Percentiles rank a stretch among this genome's conserved stretches.
These are phyloP conservation scores for Themeda triandra DNA, from an alignment of 176 grass and related monocot genomes.

Conservation along the genomic window DNA sequence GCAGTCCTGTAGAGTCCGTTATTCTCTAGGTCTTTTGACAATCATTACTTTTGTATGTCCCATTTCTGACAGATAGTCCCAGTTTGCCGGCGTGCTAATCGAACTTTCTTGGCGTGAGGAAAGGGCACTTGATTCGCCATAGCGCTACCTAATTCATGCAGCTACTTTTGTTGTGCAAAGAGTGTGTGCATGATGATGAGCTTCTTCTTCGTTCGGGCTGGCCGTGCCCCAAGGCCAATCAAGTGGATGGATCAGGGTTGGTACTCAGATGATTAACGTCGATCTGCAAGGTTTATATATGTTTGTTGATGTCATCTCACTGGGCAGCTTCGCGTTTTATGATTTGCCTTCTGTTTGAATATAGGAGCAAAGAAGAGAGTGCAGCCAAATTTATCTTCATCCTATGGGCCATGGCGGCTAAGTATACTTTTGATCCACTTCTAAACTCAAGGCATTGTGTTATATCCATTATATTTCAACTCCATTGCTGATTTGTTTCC, in stretches of 20 bases:
- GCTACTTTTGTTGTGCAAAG: neutral
- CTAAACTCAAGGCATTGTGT: too few species aligned
- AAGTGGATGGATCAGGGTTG: neutral
- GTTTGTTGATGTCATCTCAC: neutral
- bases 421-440: too few species aligned
- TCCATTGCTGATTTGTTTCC: too few species aligned
- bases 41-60: neutral
- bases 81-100: neutral
- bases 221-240: too few species aligned
- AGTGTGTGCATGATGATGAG: neutral
- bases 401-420: too few species aligned
- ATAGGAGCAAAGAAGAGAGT: too few species aligned
- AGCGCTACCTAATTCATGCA: neutral
- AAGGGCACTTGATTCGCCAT: neutral
- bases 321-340: too few species aligned
- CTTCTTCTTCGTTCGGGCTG: too few species aligned
- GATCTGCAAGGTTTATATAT: neutral
- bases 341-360: too few species aligned
- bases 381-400: too few species aligned
- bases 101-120: neutral
- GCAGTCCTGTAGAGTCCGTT: too few species aligned
- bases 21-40: neutral
- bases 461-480: too few species aligned
- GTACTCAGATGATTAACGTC: neutral
- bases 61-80: neutral